Conservation (phyloP, 1,284 basidiomycete species). For the Heliocybe sulcata region DNA sequence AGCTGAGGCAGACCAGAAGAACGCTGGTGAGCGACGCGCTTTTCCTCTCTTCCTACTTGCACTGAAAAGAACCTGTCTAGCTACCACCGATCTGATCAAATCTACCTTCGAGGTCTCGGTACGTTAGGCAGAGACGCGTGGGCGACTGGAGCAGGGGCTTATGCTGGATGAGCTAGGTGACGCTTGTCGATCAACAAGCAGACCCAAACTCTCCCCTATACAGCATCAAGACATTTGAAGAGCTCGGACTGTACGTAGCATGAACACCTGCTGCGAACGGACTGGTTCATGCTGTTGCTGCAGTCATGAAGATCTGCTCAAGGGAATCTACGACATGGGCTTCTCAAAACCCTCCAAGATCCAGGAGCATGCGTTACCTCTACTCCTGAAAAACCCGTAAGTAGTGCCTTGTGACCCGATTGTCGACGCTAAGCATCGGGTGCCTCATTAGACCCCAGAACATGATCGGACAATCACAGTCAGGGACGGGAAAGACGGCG, state of each 20-base stretch:
- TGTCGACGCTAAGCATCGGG: constrained; percentile 5
- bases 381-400: constrained; percentile 88
- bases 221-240: constrained; percentile 93
- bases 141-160: constrained; percentile 7
- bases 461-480: constrained; percentile 99
- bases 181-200: constrained; percentile 93
- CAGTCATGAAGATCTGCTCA: constrained; percentile 85
- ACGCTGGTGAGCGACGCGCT: neutral
- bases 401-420: constrained; percentile 7
- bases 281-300: constrained; percentile 4
- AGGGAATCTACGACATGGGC: constrained; percentile 95
- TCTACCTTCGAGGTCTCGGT: constrained; percentile 73
- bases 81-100: constrained; percentile 51
- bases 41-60: neutral
- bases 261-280: neutral
- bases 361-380: constrained; percentile 93
- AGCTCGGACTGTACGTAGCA: constrained; percentile 79
- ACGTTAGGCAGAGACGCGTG: constrained; percentile 18
- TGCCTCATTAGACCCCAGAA: constrained; percentile 72
- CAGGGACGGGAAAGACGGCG: constrained; percentile 98
- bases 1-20: neutral
- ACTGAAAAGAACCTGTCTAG: neutral
- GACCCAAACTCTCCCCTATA: constrained; percentile 95
- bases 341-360: constrained; percentile 99
- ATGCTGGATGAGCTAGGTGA: constrained; percentile 57